A percentile compares a stretch with the other conserved stretches of the same genome.
Conservation (phyloP, 768 basidiomycete genomes). For the Xerocomus brunneocitrinus region DNA sequence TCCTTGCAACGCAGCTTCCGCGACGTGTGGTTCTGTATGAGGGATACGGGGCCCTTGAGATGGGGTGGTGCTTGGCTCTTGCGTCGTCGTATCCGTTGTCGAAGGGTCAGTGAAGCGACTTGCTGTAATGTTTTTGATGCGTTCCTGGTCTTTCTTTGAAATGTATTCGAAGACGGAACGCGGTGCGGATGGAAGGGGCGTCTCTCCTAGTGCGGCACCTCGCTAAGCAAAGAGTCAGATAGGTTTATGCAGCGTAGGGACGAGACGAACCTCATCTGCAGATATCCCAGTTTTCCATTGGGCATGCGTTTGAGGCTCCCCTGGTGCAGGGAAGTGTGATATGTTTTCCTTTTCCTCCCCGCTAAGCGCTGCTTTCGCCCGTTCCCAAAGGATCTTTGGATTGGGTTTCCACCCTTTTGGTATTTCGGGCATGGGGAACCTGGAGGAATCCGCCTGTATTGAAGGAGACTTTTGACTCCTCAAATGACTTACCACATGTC, state of each 20-base stretch:
- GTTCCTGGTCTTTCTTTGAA: slow-evolving; percentile 86
- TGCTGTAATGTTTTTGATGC: slow-evolving; percentile 59
- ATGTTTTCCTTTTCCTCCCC: slow-evolving; percentile 43
- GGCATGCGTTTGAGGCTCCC: slow-evolving; percentile 34
- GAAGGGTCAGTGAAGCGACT: slow-evolving; percentile 23
- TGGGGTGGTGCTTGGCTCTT: slow-evolving; percentile 22
- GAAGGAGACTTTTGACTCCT: slow-evolving; percentile 11
- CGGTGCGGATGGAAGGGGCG: slow-evolving; percentile 58
- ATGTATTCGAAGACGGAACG: slow-evolving; percentile 93
- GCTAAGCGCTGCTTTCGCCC: slow-evolving; percentile 33
- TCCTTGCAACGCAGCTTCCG: slow-evolving; percentile 80
- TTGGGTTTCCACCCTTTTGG: slow-evolving; percentile 84
- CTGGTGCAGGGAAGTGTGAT: slow-evolving; percentile 15
- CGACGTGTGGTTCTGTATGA: slow-evolving; percentile 68
- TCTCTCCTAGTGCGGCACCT: slow-evolving; percentile 80
- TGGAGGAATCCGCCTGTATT: slow-evolving; percentile 29
- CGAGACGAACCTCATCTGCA: slow-evolving; percentile 61
- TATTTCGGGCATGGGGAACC: slow-evolving; percentile 81
- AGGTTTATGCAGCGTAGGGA: background rate
- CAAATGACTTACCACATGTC: slow-evolving; percentile 55
- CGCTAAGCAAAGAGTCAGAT: slow-evolving; percentile 47
- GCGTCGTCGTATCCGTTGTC: slow-evolving; percentile 23
- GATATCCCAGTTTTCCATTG: slow-evolving; percentile 60
- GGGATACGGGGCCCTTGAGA: slow-evolving; percentile 44
- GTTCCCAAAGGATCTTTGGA: slow-evolving; percentile 71